A percentile compares a stretch with the other conserved stretches of the same genome.
Conservation (phyloP, 345 rosid genomes). For the Zanthoxylum bungeanum region DNA sequence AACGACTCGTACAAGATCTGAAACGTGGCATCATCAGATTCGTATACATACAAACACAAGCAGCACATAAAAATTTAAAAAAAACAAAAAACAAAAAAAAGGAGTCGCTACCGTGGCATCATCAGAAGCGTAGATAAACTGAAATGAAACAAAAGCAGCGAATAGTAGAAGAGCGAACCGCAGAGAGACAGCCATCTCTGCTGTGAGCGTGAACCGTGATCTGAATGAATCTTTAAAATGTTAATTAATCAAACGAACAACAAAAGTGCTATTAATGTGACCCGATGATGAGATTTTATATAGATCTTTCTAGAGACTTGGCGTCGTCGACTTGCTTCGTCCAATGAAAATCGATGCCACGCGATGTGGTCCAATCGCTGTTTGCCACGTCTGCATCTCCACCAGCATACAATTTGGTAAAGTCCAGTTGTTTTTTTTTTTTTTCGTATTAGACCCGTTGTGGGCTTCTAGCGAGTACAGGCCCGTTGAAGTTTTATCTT, state of each 20-base stretch:
- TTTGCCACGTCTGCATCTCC: conserved; percentile 23
- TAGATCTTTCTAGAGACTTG: conserved; percentile 22
- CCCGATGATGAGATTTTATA: not conserved
- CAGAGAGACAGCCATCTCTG: conserved; percentile 37
- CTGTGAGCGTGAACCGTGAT: not conserved
- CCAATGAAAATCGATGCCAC: conserved; percentile 39
- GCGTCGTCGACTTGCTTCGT: conserved; percentile 23
- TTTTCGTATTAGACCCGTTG: conserved; percentile 21
- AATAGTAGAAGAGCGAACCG: conserved; percentile 42
- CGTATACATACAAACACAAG: not conserved
- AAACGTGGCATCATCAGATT: conserved; percentile 6
- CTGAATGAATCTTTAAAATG: conserved; percentile 4
- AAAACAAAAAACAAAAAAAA: not conserved
- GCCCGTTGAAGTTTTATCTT: too few species aligned
- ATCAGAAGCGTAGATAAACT: conserved; percentile 50
- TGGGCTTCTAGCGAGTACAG: not conserved
- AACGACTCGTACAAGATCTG: conserved; percentile 74
- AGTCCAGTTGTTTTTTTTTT: too few species aligned
- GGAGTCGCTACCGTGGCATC: conserved; percentile 42
- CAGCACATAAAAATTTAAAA: not conserved
- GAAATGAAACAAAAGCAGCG: conserved; percentile 42
- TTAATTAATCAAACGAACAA: not conserved
- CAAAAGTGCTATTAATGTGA: not conserved
- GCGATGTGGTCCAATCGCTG: conserved; percentile 13
- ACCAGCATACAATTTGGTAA: too few species aligned